Evolutionary conservation across 805 yeast species (phyloP).

Genomic region (Saccharomycopsis schoenii): DNA sequence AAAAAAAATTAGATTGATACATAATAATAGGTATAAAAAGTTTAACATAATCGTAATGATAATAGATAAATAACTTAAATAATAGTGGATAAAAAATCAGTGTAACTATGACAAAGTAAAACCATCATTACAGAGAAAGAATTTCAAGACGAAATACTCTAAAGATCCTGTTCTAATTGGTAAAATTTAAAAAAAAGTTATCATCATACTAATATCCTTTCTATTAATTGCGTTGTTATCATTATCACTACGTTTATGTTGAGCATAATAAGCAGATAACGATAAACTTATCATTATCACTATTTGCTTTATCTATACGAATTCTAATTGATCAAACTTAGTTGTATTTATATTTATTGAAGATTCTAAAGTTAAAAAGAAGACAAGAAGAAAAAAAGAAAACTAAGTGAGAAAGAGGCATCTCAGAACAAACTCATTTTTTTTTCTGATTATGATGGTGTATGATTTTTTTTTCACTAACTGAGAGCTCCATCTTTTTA

Average conservation of each 20-base stretch:
- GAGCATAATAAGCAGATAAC: not conserved
- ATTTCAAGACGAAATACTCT: constrained; percentile 28
- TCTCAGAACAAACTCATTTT: too few species aligned
- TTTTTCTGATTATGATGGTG: too few species aligned
- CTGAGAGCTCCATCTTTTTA: too few species aligned
- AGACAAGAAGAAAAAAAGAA: too few species aligned
- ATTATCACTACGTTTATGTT: not conserved
- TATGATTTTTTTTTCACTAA: too few species aligned
- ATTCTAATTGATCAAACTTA: not conserved
- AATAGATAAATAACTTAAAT: not conserved
- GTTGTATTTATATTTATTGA: too few species aligned
- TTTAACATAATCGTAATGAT: not conserved
- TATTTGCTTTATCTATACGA: not conserved
- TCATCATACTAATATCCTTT: constrained; percentile 22
- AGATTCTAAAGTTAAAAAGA: too few species aligned
- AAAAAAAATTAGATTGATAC: too few species aligned
- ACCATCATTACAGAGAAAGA: constrained; percentile 52
- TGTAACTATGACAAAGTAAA: constrained; percentile 75
- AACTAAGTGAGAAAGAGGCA: too few species aligned
- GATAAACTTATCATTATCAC: not conserved
- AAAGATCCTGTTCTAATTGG: constrained; percentile 24
- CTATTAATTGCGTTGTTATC: not conserved
- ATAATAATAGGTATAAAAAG: too few species aligned
- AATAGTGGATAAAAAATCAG: constrained; percentile 34
- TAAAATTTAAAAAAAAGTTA: constrained; percentile 23